Percentiles rank a stretch among this genome's conserved stretches.
Conservation (phyloP, 176 grass and related monocot species). For the bread wheat (Triticum aestivum) region IWGSC_CS_RefSeq_v2.1 NC_057814.1:224092585-224093084, state of each 20-base stretch:
- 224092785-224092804: slow-evolving; percentile 37
- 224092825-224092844: slow-evolving; percentile 49
- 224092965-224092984: slow-evolving; percentile 42
- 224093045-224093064: slow-evolving; percentile 42
- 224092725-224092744: slow-evolving; percentile 58
- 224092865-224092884: slow-evolving; percentile 65
- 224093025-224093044: slow-evolving; percentile 40
- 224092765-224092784: slow-evolving; percentile 70
- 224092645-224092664: slow-evolving; percentile 62
- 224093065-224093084: slow-evolving; percentile 38
- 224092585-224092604: background rate
- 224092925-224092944: slow-evolving; percentile 43
- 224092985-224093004: slow-evolving; percentile 42
- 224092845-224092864: slow-evolving; percentile 52
- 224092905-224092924: slow-evolving; percentile 73
- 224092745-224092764: slow-evolving; percentile 70
- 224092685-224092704: slow-evolving; percentile 65
- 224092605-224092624: slow-evolving; percentile 15
- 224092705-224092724: slow-evolving; percentile 59
- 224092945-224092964: slow-evolving; percentile 55
- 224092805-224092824: slow-evolving; percentile 58
- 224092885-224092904: slow-evolving; percentile 58
- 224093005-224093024: slow-evolving; percentile 39
- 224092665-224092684: slow-evolving; percentile 61
- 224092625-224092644: slow-evolving; percentile 51